phyloP scores from a whole-genome alignment of 768 basidiomycete species.

The Cystofilobasidium capitatum region DNA sequence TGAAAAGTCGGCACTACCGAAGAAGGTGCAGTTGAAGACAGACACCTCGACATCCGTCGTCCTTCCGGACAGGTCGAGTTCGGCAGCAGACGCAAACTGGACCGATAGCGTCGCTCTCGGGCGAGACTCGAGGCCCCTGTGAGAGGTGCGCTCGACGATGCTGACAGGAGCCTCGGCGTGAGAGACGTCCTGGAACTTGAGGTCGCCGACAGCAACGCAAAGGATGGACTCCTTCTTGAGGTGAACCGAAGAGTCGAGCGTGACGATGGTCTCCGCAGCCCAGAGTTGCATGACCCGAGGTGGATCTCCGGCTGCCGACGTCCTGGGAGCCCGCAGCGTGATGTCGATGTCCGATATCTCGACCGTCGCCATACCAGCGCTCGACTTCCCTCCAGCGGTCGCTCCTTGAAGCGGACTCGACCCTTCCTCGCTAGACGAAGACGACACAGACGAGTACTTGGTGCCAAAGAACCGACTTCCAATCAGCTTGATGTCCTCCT shows the following conservation, averaged over 20 bases:
- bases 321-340: slow-evolving; percentile 49
- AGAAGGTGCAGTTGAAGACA: slow-evolving; percentile 56
- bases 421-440: neutral
- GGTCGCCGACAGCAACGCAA: slow-evolving; percentile 54
- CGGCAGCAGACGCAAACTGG: slow-evolving; percentile 55
- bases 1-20: slow-evolving; percentile 52
- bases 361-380: slow-evolving; percentile 53
- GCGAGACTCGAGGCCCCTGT: slow-evolving; percentile 44
- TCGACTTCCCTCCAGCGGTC: slow-evolving; percentile 36
- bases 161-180: slow-evolving; percentile 37
- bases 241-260: slow-evolving; percentile 59
- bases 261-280: slow-evolving; percentile 54
- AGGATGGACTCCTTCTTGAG: slow-evolving; percentile 62
- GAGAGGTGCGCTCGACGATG: slow-evolving; percentile 51
- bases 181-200: slow-evolving; percentile 49
- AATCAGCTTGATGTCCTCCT: slow-evolving; percentile 11
- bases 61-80: slow-evolving; percentile 58
- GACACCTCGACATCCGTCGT: slow-evolving; percentile 63
- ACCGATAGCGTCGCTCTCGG: slow-evolving; percentile 37
- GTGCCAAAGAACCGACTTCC: slow-evolving; percentile 8
- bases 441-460: neutral
- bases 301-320: slow-evolving; percentile 32
- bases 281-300: slow-evolving; percentile 41
- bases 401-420: neutral
- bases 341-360: slow-evolving; percentile 48